Base-by-base conservation (phyloP, 1,139 yeast genomes). In the Geotrichum australiense region DNA sequence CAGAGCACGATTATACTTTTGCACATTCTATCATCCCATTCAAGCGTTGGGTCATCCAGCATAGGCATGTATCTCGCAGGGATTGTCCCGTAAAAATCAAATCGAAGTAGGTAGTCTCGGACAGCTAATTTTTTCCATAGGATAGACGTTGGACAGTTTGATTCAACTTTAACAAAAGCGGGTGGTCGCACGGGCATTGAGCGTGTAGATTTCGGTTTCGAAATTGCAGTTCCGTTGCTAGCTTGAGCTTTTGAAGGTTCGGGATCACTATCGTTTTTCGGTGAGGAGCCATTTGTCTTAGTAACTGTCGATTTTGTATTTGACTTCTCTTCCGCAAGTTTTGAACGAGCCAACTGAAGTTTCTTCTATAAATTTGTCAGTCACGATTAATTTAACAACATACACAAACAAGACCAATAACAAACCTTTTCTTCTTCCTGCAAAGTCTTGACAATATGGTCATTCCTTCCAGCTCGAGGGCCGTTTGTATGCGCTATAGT, bases 1-100 rank as follows among this genome's bases (percentile, higher is more conserved):
- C 65, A 48, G 8, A 61, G 48, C 10, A 57, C 49, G n/a, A 56
- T 50, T 8, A 61, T 52, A n/a, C 62, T 54, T 47, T 65, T 65
- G 52, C 53, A 60, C 35, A 64, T 51, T 39, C 55, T 56, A 42
- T 57, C 65, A 41, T 55, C 55, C 68, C 69, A 65, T 8, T 55
- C 57, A 19, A 49, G 49, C 8, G 58, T 50, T 14, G 65, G 64
- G 43, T 65, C 68, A 45, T 64, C 63, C 29, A 65, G 48, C 2
- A 55, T 45, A 5, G 55, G 48, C 3, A 57, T 51, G 42, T 61
- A 61, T 39, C 66, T 53, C 14, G 58, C 47, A 3, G 66, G 63
- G 29, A 63, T 48, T 19, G 60, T 52, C 39, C 63, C 60, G 23
- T 60, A 54, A 42, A 56, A 55, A 45, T 64, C 66, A 45, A 63